These are phyloP conservation scores for Penicillium digitatum DNA, from an alignment of 2,329 filamentous ascomycete species.

Conservation along the genomic window DNA sequence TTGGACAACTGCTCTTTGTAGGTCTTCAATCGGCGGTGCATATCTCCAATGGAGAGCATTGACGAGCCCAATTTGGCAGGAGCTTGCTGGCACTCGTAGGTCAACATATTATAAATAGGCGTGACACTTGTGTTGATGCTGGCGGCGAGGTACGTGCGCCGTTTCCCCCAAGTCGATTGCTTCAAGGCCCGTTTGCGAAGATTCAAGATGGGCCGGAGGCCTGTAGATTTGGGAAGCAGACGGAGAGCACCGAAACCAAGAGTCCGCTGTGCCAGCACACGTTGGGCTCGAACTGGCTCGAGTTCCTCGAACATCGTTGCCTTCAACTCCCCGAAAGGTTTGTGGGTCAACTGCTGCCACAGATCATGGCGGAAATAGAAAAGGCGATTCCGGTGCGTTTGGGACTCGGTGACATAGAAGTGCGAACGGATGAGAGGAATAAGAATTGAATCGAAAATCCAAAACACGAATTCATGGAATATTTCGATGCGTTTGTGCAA, in stretches of 20 bases:
- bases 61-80: slow-evolving; percentile 68
- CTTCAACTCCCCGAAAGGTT: slow-evolving; percentile 65
- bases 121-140: slow-evolving; percentile 68
- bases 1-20: slow-evolving; percentile 54
- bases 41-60: slow-evolving; percentile 74
- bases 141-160: slow-evolving; percentile 48
- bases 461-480: slow-evolving; percentile 83
- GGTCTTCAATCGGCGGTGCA: slow-evolving; percentile 66
- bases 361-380: slow-evolving; percentile 95
- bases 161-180: slow-evolving; percentile 46
- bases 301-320: slow-evolving; percentile 75
- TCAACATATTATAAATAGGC: slow-evolving; percentile 72
- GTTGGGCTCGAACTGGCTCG: slow-evolving; percentile 52
- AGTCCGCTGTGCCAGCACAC: slow-evolving; percentile 57
- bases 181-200: slow-evolving; percentile 62
- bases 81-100: slow-evolving; percentile 64
- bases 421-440: slow-evolving; percentile 81
- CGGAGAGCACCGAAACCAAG: slow-evolving; percentile 77
- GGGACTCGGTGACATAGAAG: slow-evolving; percentile 94
- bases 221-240: slow-evolving; percentile 72
- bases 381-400: slow-evolving; percentile 69
- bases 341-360: slow-evolving; percentile 74
- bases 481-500: slow-evolving; percentile 71
- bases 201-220: slow-evolving; percentile 83
- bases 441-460: slow-evolving; percentile 83